These are phyloP conservation scores for Aspergillus cavernicola DNA, from an alignment of 495 filamentous ascomycete genomes.

Conservation along the genomic window DNA sequence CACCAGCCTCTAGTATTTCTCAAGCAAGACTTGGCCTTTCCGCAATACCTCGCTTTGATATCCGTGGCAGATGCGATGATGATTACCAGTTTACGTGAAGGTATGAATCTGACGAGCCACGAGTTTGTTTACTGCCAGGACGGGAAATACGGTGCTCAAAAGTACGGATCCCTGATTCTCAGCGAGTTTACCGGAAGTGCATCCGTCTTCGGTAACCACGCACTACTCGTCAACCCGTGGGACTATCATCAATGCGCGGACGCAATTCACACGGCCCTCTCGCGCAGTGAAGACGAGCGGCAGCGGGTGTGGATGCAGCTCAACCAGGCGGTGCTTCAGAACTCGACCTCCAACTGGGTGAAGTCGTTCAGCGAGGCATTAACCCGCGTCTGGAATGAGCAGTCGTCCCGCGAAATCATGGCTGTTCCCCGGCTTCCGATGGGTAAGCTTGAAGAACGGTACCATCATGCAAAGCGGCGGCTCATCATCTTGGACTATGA, in stretches of 20 bases:
- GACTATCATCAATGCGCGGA: slow-evolving; percentile 81
- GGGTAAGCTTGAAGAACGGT: slow-evolving; percentile 56
- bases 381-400: slow-evolving; percentile 70
- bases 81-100: slow-evolving; percentile 89
- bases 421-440: slow-evolving; percentile 79
- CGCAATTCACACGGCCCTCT: slow-evolving; percentile 75
- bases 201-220: slow-evolving; percentile 69
- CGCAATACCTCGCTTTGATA: slow-evolving; percentile 84
- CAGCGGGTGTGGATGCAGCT: slow-evolving; percentile 68
- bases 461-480: slow-evolving; percentile 58
- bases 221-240: slow-evolving; percentile 86
- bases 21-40: slow-evolving; percentile 86
- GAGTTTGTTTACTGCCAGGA: slow-evolving; percentile 94
- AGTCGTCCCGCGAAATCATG: slow-evolving; percentile 74
- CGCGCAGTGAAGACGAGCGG: slow-evolving; percentile 70
- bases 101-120: slow-evolving; percentile 92
- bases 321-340: slow-evolving; percentile 68
- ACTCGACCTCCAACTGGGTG: slow-evolving; percentile 83
- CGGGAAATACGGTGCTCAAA: slow-evolving; percentile 67
- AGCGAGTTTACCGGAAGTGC: slow-evolving; percentile 93
- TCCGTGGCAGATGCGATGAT: slow-evolving; percentile 85
- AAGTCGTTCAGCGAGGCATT: slow-evolving; percentile 65
- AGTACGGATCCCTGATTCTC: slow-evolving; percentile 81
- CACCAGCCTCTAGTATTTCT: slow-evolving; percentile 92
- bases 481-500: slow-evolving; percentile 91